These are phyloP conservation scores for Rubus idaeus DNA, from an alignment of 306 rosid genomes.

Conservation along the genomic window DNA sequence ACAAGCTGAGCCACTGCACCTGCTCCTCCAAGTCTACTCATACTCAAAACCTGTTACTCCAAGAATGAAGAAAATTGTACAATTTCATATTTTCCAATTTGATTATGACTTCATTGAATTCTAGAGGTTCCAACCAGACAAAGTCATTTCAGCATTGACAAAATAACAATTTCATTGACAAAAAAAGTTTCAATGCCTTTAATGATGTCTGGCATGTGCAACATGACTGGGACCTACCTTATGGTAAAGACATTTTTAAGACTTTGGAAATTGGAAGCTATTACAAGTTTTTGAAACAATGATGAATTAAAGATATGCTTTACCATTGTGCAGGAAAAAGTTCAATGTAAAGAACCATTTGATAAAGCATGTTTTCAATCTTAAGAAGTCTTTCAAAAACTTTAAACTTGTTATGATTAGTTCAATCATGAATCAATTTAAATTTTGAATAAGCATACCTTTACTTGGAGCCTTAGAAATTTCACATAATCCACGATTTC, in stretches of 20 bases:
- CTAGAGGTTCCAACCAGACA: constrained; percentile 22
- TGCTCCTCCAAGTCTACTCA: constrained; percentile 97
- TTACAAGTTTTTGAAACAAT: constrained; percentile 27
- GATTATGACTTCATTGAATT: constrained; percentile 23
- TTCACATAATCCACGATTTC: constrained; percentile 97
- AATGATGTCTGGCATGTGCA: constrained; percentile 24
- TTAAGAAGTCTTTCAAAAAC: background rate
- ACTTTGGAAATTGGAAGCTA: constrained; percentile 10
- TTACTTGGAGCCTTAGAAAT: constrained; percentile 97
- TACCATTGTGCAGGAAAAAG: background rate
- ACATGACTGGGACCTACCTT: constrained; percentile 31
- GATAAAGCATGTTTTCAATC: background rate
- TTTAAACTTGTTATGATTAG: background rate
- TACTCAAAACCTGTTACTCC: constrained; percentile 74
- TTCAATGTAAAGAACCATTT: background rate
- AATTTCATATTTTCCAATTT: constrained; percentile 8
- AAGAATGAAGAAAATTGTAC: constrained; percentile 8
- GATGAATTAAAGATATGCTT: constrained; percentile 12
- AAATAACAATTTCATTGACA: constrained; percentile 22
- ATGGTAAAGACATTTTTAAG: constrained; percentile 14
- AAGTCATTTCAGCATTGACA: constrained; percentile 32
- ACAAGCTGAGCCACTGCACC: constrained; percentile 99
- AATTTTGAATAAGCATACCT: constrained; percentile 49
- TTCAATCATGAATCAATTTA: constrained; percentile 15
- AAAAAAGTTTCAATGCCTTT: constrained; percentile 19